These are phyloP conservation scores for Botrytis hyacinthi DNA, from an alignment of 2,329 filamentous ascomycete species.

Conservation along the genomic window DNA sequence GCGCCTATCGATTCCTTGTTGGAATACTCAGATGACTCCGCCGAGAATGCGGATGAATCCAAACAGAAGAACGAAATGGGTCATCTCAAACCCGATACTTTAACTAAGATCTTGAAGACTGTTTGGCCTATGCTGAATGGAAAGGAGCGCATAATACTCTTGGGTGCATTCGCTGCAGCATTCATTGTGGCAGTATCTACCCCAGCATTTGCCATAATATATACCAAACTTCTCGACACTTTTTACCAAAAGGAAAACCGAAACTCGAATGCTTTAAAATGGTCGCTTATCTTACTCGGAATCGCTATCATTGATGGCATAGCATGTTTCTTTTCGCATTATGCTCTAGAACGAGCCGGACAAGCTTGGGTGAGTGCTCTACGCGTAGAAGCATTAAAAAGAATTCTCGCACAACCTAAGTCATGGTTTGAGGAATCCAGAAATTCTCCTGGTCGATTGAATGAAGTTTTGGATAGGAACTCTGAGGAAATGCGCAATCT, in stretches of 20 bases:
- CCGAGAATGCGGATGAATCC: not conserved
- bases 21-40: slow-evolving; percentile 2
- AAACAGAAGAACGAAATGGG: not conserved
- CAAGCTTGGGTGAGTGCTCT: slow-evolving; percentile 76
- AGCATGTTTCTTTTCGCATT: slow-evolving; percentile 65
- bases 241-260: slow-evolving; percentile 55
- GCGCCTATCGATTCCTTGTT: not conserved
- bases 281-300: slow-evolving; percentile 67
- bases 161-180: slow-evolving; percentile 53
- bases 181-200: slow-evolving; percentile 33
- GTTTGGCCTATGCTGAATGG: slow-evolving; percentile 65
- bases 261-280: slow-evolving; percentile 43
- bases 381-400: slow-evolving; percentile 64
- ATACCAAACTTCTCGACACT: slow-evolving; percentile 68
- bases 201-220: slow-evolving; percentile 70
- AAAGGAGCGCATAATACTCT: slow-evolving; percentile 52
- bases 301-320: slow-evolving; percentile 66
- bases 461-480: slow-evolving; percentile 72
- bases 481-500: slow-evolving; percentile 86
- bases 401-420: slow-evolving; percentile 72
- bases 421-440: slow-evolving; percentile 72
- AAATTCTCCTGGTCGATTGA: slow-evolving; percentile 63
- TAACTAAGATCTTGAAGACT: slow-evolving; percentile 61
- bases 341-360: slow-evolving; percentile 67
- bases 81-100: slow-evolving; percentile 32